Conservation (phyloP, 1,139 yeast species). For the Debaryomyces coudertii region DNA sequence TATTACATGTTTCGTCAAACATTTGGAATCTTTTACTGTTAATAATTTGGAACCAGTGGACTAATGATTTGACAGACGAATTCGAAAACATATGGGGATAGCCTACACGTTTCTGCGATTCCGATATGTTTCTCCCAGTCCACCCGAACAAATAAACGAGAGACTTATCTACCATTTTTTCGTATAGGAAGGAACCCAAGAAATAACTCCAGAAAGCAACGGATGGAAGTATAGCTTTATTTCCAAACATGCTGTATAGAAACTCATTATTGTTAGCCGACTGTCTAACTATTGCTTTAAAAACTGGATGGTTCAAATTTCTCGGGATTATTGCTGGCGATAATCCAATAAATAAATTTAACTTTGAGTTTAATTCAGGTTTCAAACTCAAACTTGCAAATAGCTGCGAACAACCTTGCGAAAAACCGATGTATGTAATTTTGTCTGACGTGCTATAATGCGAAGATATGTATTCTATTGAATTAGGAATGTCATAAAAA, state of each 20-base stretch:
- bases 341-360: slow-evolving; percentile 43
- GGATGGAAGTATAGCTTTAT: slow-evolving; percentile 47
- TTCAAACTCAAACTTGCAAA: slow-evolving; percentile 46
- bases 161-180: slow-evolving; percentile 41
- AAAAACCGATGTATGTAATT: slow-evolving; percentile 45
- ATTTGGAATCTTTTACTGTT: slow-evolving; percentile 46
- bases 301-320: slow-evolving; percentile 42
- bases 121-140: slow-evolving; percentile 38
- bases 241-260: slow-evolving; percentile 43
- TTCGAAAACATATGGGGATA: slow-evolving; percentile 54
- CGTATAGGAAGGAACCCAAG: slow-evolving; percentile 40
- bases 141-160: slow-evolving; percentile 45
- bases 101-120: slow-evolving; percentile 41
- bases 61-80: slow-evolving; percentile 47
- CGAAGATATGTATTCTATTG: slow-evolving; percentile 58
- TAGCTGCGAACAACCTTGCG: slow-evolving; percentile 52
- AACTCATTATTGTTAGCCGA: slow-evolving; percentile 39
- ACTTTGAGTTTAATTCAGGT: slow-evolving; percentile 36
- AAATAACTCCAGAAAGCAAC: slow-evolving; percentile 49
- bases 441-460: slow-evolving; percentile 17
- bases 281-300: slow-evolving; percentile 37
- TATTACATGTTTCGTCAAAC: slow-evolving; percentile 47
- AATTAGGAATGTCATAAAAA: slow-evolving; percentile 76
- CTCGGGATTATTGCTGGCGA: slow-evolving; percentile 52
- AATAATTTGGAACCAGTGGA: slow-evolving; percentile 55